Base-by-base conservation (phyloP, 139 green algal species). In the Coelastrella sp. region DNA sequence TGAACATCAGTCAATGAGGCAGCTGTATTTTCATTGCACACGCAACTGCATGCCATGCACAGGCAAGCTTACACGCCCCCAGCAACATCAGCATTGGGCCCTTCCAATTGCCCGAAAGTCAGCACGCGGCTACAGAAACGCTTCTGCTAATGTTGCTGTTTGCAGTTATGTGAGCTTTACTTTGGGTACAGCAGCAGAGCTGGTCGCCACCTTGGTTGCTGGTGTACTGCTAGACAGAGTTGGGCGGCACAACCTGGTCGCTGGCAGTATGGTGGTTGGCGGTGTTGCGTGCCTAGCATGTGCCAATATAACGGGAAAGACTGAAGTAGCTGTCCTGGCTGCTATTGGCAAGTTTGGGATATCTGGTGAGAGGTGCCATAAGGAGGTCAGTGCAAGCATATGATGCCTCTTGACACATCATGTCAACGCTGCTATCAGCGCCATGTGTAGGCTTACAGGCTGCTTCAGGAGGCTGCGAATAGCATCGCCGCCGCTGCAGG, bases 271-370 rank as follows among this genome's bases (percentile, higher is more conserved):
- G 71, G 54, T 89, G 56, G 23, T 89, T 74, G 71, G 68, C 7
- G 84, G 84, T 59, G 84, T 10, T 32, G 84, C 84, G 3, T 89
- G 84, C 56, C n/a, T 89, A 4, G 73, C 57, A 3, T 89, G 84
- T 82, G 84, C 71, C 5, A 81, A 23, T 3, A 58, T 4, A 2
- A 56, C 20, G 54, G 57, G n/a, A 22, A 14, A 16, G 4, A 83
- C 57, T 22, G 54, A 54, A 4, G 11, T 47, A 6, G 84, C 84
- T n/a, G 57, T 89, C 19, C 73, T 80, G 54, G 84, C 84, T 10
- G 73, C 71, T 8, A 7, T 89, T n/a, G 84, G 84, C 57, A 89
- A 89, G 84, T 89, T 89, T 83, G 84, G 84, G 7, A 82, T 74
- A 68, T 66, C 82, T 66, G 82, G 82, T 88, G 68, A 23, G 68